A percentile compares a stretch with the other conserved stretches of the same genome.
Evolutionary conservation across 495 filamentous ascomycete genomes (phyloP).

Genomic region (Lophiotrema nucula): DNA sequence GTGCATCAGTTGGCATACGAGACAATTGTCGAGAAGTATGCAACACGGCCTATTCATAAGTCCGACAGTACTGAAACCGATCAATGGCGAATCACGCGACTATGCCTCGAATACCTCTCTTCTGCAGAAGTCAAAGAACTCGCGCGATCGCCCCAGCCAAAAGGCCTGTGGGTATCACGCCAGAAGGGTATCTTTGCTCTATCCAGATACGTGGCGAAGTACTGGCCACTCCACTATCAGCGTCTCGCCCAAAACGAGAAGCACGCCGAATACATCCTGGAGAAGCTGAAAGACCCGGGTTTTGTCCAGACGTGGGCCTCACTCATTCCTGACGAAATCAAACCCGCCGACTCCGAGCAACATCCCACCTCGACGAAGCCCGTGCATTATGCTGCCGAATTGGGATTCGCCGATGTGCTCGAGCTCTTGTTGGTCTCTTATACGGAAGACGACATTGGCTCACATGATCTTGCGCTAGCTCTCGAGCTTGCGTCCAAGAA

Average conservation of each 20-base stretch:
- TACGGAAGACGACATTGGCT: neutral
- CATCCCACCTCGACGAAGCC: neutral
- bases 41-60: neutral
- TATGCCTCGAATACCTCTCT: neutral
- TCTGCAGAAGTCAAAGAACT: neutral
- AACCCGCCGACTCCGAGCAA: neutral
- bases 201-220: neutral
- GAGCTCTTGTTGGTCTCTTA: neutral
- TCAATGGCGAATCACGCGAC: neutral
- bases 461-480: neutral
- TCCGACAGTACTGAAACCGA: neutral
- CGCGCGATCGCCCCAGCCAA: neutral
- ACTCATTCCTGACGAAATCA: neutral
- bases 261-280: neutral
- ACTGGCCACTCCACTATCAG: neutral
- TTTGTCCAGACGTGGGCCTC: neutral
- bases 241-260: neutral
- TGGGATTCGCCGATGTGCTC: neutral
- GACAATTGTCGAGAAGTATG: neutral
- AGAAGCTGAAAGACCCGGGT: neutral
- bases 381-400: neutral
- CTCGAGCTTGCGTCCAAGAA: neutral
- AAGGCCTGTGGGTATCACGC: neutral
- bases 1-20: neutral
- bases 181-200: neutral